Conservation (phyloP, 2,329 filamentous ascomycete genomes). For the Incumbomyces lentus region DNA sequence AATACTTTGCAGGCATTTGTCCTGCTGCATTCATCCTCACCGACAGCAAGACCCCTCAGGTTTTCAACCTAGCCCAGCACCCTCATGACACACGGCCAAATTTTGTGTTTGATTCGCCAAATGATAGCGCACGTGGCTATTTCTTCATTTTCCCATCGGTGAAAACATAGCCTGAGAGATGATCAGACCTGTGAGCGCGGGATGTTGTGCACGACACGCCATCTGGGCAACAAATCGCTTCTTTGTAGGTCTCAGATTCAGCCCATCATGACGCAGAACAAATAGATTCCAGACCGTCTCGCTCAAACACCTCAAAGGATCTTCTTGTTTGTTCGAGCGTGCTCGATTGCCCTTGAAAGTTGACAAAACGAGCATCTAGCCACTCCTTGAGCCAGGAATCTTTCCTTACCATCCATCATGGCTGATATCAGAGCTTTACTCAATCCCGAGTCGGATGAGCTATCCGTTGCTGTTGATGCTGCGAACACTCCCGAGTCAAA, state of each 20-base stretch:
- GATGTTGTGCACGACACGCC: background rate
- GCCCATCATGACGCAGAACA: background rate
- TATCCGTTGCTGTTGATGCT: constrained; percentile 1
- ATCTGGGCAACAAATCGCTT: background rate
- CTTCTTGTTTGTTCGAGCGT: constrained; percentile 1
- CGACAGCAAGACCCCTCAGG: background rate
- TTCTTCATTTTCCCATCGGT: background rate
- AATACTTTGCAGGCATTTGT: background rate
- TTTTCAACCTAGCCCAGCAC: background rate
- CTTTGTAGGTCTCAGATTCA: background rate
- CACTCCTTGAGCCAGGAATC: background rate
- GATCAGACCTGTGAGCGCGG: background rate
- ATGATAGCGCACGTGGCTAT: background rate
- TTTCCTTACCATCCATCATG: constrained; percentile 8
- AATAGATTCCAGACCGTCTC: background rate
- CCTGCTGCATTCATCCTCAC: constrained; percentile 7
- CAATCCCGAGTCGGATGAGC: constrained; percentile 14
- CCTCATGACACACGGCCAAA: background rate
- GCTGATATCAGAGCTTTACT: constrained; percentile 17
- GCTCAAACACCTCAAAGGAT: constrained; percentile 2
- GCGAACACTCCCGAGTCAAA: constrained; percentile 6
- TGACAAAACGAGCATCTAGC: constrained; percentile 5
- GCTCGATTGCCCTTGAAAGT: constrained; percentile 10
- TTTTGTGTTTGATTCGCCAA: constrained; percentile 1
- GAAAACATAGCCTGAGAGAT: background rate